Conservation (phyloP, 352 stramenopile genomes). For the Phytophthora brassicae region DNA sequence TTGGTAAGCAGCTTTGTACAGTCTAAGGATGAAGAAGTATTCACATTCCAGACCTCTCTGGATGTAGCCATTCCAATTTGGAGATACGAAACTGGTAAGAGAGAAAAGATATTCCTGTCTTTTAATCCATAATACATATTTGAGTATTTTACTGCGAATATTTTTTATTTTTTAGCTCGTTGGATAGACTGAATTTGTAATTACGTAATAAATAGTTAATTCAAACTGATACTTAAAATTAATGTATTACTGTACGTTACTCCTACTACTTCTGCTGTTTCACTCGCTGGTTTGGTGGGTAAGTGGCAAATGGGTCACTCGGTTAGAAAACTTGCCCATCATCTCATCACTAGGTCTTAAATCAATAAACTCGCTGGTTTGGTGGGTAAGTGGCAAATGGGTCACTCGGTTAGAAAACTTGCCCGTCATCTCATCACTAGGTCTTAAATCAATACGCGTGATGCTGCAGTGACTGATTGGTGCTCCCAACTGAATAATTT, state of each 20-base stretch:
- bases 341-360: conserved; percentile 50
- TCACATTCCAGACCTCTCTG: conserved; percentile 14
- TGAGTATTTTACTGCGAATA: conserved; percentile 6
- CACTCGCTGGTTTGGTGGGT: conserved; percentile 79
- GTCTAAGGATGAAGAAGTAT: not conserved
- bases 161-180: no score
- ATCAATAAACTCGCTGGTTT: no score
- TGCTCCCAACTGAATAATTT: conserved; percentile 76
- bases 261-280: conserved; percentile 21
- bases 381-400: conserved; percentile 71
- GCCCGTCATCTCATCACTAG: conserved; percentile 48
- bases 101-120: conserved; percentile 18
- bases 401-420: conserved; percentile 65
- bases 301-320: conserved; percentile 65
- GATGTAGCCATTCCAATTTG: conserved; percentile 18
- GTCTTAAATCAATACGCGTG: conserved; percentile 63
- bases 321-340: conserved; percentile 58
- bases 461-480: conserved; percentile 77
- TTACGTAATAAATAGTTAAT: no score
- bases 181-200: no score
- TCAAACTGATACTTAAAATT: no score
- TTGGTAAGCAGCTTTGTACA: conserved; percentile 29
- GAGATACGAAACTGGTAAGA: conserved; percentile 2
- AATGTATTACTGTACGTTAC: conserved; percentile 10
- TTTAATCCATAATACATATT: conserved; percentile 21